Conservation (phyloP, 768 basidiomycete species). For the Termitomyces sp. region DNA sequence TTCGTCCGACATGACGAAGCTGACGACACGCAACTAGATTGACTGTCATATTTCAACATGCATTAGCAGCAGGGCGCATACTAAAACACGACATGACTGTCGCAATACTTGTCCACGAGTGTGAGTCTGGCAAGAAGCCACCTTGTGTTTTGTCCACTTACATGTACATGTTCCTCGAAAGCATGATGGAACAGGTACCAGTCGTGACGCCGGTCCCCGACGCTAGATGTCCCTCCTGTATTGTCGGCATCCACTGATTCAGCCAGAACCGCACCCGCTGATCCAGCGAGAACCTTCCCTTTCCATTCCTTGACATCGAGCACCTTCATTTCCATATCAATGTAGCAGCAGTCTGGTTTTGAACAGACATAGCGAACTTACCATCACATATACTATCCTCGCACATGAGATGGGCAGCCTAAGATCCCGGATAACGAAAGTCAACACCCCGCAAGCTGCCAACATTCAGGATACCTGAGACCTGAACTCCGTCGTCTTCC, state of each 20-base stretch:
- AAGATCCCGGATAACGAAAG: neutral
- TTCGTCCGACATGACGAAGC: neutral
- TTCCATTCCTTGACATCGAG: neutral
- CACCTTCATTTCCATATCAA: too few species aligned
- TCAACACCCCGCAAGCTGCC: neutral
- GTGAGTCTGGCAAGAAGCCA: neutral
- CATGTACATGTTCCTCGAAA: neutral
- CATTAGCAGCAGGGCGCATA: neutral
- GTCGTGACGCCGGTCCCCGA: neutral
- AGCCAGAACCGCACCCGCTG: neutral
- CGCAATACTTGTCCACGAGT: slow-evolving; percentile 2
- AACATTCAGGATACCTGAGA: neutral
- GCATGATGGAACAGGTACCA: slow-evolving; percentile 2
- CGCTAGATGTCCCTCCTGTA: neutral
- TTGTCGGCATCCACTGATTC: neutral
- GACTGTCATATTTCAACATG: slow-evolving; percentile 1
- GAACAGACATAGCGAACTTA: neutral
- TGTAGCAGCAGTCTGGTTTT: neutral
- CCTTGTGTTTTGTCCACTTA: neutral
- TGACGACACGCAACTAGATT: neutral
- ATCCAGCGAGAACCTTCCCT: neutral
- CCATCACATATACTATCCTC: neutral
- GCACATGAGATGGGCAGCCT: neutral
- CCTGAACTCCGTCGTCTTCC: neutral
- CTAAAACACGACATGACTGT: slow-evolving; percentile 1